Evolutionary conservation across 257 asterid species (phyloP).

Genomic region (Jacaranda copaia): DNA sequence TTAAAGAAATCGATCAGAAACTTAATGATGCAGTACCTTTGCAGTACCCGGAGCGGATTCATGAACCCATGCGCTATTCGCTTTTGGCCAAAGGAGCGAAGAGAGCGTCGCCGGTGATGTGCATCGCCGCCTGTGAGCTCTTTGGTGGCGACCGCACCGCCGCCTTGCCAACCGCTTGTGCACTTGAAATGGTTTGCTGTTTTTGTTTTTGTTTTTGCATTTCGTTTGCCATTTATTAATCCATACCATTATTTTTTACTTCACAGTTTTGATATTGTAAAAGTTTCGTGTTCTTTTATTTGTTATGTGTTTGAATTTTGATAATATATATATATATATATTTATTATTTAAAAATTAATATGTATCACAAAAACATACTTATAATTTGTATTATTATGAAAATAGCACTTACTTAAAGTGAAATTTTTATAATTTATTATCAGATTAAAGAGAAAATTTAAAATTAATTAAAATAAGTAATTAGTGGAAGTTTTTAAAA

Average conservation of each 20-base stretch:
- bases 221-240: neutral
- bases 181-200: slow-evolving; percentile 56
- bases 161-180: slow-evolving; percentile 72
- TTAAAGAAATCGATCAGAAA: slow-evolving; percentile 55
- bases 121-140: slow-evolving; percentile 66
- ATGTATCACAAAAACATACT: too few relatives aligned
- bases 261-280: neutral
- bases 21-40: slow-evolving; percentile 58
- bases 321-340: too few relatives aligned
- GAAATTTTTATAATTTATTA: too few relatives aligned
- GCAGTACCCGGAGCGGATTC: slow-evolving; percentile 56
- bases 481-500: too few relatives aligned
- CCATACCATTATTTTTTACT: neutral
- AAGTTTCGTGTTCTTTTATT: neutral
- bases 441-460: too few relatives aligned
- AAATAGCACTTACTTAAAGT: too few relatives aligned
- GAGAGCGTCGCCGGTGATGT: slow-evolving; percentile 66
- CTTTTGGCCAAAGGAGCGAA: slow-evolving; percentile 61
- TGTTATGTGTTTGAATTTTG: neutral
- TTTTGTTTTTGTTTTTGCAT: neutral
- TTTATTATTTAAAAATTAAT: too few relatives aligned
- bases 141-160: slow-evolving; percentile 57
- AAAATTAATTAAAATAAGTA: too few relatives aligned
- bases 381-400: too few relatives aligned
- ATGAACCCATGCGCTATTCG: slow-evolving; percentile 69